Evolutionary conservation across 2,329 filamentous ascomycete species (phyloP).

Genomic region (Hypoxylon sp.): DNA sequence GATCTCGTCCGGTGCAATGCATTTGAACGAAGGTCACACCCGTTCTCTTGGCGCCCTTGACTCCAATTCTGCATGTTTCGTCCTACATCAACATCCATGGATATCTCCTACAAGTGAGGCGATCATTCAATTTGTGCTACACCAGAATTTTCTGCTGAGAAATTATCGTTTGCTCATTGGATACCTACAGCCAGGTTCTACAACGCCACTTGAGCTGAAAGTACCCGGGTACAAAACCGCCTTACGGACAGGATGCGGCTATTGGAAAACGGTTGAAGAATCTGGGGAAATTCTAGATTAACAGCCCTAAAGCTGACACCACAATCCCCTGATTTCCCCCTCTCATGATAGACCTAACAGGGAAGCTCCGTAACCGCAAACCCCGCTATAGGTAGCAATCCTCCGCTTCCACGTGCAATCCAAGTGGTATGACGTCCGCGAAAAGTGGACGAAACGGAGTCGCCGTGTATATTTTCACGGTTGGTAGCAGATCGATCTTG

Average conservation of each 20-base stretch:
- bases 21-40: background rate
- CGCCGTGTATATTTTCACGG: conserved; percentile 34
- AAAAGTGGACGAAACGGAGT: conserved; percentile 41
- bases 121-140: background rate
- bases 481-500: conserved; percentile 10
- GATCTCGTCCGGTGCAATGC: background rate
- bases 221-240: conserved; percentile 17
- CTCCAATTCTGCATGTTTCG: background rate
- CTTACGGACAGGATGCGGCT: conserved; percentile 37
- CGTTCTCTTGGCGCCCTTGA: conserved; percentile 8
- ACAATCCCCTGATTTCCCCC: conserved; percentile 43
- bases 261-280: conserved; percentile 27
- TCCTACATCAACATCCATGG: background rate
- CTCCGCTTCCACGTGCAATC: conserved; percentile 26
- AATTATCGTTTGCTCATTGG: conserved; percentile 37
- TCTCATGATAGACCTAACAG: conserved; percentile 29
- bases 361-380: conserved; percentile 32
- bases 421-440: conserved; percentile 43
- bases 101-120: conserved; percentile 5
- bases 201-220: conserved; percentile 19
- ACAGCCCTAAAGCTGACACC: conserved; percentile 34
- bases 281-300: conserved; percentile 37
- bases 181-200: conserved; percentile 18
- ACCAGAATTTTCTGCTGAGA: conserved; percentile 14
- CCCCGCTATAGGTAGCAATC: conserved; percentile 31